phyloP scores from a whole-genome alignment of 306 rosid species.

The Oemleria cerasiformis region DNA sequence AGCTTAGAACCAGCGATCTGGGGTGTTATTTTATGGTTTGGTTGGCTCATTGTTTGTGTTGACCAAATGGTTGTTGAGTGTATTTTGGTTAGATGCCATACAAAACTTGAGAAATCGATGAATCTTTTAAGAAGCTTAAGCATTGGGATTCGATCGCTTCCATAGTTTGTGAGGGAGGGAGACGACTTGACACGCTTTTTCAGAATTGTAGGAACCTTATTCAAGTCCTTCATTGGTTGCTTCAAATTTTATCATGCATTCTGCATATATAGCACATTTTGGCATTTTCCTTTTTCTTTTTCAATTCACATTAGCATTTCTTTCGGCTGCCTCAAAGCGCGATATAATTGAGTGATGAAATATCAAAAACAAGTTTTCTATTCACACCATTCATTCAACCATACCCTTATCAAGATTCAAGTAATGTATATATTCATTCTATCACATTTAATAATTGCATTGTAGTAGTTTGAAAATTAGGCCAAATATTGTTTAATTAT shows the following conservation, averaged over 20 bases:
- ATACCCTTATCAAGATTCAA: no score
- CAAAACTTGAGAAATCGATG: not conserved
- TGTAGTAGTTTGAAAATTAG: no score
- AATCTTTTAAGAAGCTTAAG: not conserved
- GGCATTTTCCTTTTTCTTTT: not conserved
- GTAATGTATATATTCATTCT: no score
- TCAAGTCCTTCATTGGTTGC: not conserved
- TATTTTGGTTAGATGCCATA: not conserved
- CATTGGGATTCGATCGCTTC: slow-evolving; percentile 3
- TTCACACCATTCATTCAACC: no score
- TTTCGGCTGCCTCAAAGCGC: slow-evolving; percentile 1
- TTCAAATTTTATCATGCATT: not conserved
- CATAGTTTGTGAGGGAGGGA: not conserved
- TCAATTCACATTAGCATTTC: not conserved
- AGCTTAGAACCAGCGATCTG: not conserved
- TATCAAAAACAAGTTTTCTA: no score
- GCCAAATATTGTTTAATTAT: no score
- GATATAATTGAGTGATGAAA: not conserved
- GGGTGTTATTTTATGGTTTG: not conserved
- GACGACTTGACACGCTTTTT: not conserved
- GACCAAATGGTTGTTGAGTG: slow-evolving; percentile 1
- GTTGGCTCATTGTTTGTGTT: not conserved
- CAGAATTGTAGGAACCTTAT: not conserved
- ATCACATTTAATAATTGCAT: no score
- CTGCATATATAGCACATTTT: not conserved